Evolutionary conservation across 2,329 filamentous ascomycete genomes (phyloP).

Genomic region (Phialophora tarda): DNA sequence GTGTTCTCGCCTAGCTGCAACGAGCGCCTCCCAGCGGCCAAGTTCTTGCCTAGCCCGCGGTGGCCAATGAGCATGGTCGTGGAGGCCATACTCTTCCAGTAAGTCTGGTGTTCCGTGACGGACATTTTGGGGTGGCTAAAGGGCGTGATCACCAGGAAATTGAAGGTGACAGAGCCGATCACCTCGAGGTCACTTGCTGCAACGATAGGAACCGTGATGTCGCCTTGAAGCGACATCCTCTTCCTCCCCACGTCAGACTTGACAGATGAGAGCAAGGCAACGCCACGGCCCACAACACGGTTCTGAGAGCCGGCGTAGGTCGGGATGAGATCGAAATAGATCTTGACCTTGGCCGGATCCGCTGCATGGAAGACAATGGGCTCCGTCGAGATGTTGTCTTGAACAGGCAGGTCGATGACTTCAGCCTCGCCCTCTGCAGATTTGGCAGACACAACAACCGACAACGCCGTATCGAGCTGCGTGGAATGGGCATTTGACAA

Average conservation of each 20-base stretch:
- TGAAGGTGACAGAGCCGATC: constrained; percentile 95
- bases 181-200: constrained; percentile 81
- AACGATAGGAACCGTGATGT: constrained; percentile 89
- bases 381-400: constrained; percentile 91
- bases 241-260: constrained; percentile 82
- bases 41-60: constrained; percentile 84
- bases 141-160: constrained; percentile 92
- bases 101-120: constrained; percentile 86
- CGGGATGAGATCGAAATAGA: constrained; percentile 92
- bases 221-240: constrained; percentile 89
- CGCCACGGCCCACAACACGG: constrained; percentile 83
- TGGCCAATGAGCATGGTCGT: constrained; percentile 84
- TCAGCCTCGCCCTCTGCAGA: constrained; percentile 86
- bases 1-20: constrained; percentile 97
- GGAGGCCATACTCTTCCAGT: constrained; percentile 90
- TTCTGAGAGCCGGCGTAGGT: constrained; percentile 86
- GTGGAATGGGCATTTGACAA: constrained; percentile 87
- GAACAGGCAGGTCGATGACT: constrained; percentile 88
- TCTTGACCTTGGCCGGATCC: constrained; percentile 79
- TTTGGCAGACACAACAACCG: constrained; percentile 83
- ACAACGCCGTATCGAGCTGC: constrained; percentile 91
- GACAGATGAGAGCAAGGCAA: constrained; percentile 84
- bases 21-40: constrained; percentile 76
- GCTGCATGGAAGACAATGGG: constrained; percentile 86
- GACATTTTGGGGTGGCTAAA: constrained; percentile 95